Conservation (phyloP, 164 flowering plant species). For the Nymphaea colorata region DNA sequence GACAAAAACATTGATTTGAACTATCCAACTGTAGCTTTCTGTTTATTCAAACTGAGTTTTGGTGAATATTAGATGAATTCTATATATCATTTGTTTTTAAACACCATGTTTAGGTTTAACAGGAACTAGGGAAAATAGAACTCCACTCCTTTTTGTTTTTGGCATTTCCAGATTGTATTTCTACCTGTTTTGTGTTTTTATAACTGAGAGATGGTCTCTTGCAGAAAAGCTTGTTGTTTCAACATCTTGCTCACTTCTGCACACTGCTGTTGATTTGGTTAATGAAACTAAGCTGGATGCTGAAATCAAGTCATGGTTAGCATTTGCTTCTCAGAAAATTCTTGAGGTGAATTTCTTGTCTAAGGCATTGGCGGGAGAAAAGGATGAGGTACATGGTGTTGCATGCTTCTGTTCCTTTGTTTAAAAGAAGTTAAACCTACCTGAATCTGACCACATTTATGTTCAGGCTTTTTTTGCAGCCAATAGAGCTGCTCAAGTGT, state of each 20-base stretch:
- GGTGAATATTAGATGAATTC: too few relatives aligned
- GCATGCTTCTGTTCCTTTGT: conserved; percentile 1
- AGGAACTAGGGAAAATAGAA: too few relatives aligned
- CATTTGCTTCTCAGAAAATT: conserved; percentile 91
- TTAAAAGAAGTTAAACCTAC: too few relatives aligned
- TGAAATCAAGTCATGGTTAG: conserved; percentile 91
- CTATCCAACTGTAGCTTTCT: too few relatives aligned
- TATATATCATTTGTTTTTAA: too few relatives aligned
- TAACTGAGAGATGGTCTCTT: not conserved
- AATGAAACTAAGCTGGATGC: conserved; percentile 75
- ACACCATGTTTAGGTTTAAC: too few relatives aligned
- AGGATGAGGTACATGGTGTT: conserved; percentile 63
- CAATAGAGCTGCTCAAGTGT: conserved; percentile 49
- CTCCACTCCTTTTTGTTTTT: too few relatives aligned
- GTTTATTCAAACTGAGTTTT: too few relatives aligned
- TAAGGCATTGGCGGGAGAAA: conserved; percentile 67
- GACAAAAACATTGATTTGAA: too few relatives aligned
- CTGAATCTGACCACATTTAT: not conserved
- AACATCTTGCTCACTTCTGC: conserved; percentile 92
- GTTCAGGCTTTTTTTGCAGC: conserved; percentile 50
- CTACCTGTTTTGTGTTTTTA: too few relatives aligned
- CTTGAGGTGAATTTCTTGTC: conserved; percentile 92
- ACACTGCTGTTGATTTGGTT: conserved; percentile 85
- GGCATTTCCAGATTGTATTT: too few relatives aligned
- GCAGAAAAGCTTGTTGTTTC: conserved; percentile 86